Evolutionary conservation across 2,329 filamentous ascomycete species (phyloP).

Genomic region (Didymella keratinophila): DNA sequence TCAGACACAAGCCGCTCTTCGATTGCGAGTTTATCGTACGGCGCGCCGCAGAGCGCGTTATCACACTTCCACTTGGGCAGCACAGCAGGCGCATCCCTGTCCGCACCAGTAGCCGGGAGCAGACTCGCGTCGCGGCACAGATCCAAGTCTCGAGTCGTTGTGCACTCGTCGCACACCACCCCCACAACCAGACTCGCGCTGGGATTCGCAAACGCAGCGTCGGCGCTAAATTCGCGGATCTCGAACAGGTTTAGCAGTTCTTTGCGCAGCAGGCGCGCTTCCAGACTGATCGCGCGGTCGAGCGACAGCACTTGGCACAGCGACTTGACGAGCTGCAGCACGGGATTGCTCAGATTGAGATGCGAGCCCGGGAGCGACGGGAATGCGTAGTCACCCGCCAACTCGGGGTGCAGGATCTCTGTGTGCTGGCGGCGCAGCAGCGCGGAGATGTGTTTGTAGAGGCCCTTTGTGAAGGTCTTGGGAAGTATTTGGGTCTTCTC

Average conservation of each 20-base stretch:
- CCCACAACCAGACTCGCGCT: slow-evolving; percentile 78
- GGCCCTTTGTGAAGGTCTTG: slow-evolving; percentile 83
- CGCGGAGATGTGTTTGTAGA: slow-evolving; percentile 85
- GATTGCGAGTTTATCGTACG: slow-evolving; percentile 79
- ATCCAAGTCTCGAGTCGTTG: slow-evolving; percentile 86
- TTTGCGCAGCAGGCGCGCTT: slow-evolving; percentile 86
- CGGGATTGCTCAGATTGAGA: slow-evolving; percentile 69
- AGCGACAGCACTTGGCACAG: slow-evolving; percentile 92
- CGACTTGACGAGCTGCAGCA: slow-evolving; percentile 89
- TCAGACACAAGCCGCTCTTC: slow-evolving; percentile 83
- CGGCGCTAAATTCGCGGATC: slow-evolving; percentile 88
- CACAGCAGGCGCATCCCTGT: slow-evolving; percentile 20
- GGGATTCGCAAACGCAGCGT: slow-evolving; percentile 88
- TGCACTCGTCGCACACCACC: slow-evolving; percentile 89
- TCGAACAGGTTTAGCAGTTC: slow-evolving; percentile 91
- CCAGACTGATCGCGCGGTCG: slow-evolving; percentile 88
- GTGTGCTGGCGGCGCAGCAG: slow-evolving; percentile 87
- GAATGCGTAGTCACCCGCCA: slow-evolving; percentile 87
- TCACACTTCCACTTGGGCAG: slow-evolving; percentile 79
- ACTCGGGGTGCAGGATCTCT: slow-evolving; percentile 87
- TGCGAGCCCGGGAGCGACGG: slow-evolving; percentile 79
- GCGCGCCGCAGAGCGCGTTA: slow-evolving; percentile 69
- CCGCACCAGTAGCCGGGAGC: slow-evolving; percentile 60
- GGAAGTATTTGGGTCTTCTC: slow-evolving; percentile 73
- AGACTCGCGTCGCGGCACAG: slow-evolving; percentile 89